Conservation (phyloP, 768 basidiomycete genomes). For the Tephrocybe sp. region DNA sequence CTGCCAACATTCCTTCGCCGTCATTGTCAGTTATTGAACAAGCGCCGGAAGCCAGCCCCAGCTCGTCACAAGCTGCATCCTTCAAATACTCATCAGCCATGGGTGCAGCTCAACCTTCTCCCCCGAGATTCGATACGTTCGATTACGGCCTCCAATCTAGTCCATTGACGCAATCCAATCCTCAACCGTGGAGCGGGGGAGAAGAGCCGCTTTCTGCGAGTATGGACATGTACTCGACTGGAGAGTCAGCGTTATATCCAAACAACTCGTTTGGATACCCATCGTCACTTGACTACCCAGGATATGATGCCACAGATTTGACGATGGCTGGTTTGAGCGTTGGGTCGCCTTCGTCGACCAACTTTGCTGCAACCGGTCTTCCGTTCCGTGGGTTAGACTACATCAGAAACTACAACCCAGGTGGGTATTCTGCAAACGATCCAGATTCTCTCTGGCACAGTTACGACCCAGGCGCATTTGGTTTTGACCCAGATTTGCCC, state of each 20-base stretch:
- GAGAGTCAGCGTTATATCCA: constrained; percentile 43
- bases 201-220: constrained; percentile 32
- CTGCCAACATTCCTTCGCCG: constrained; percentile 70
- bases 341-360: constrained; percentile 53
- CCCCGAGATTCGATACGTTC: constrained; percentile 53
- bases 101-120: constrained; percentile 51
- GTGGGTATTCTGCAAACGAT: constrained; percentile 44
- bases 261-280: constrained; percentile 44
- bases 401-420: constrained; percentile 72
- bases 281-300: constrained; percentile 38
- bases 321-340: constrained; percentile 46
- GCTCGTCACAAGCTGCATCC: constrained; percentile 40
- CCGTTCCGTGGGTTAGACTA: constrained; percentile 84
- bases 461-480: constrained; percentile 74
- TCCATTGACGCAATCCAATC: constrained; percentile 34
- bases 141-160: constrained; percentile 44
- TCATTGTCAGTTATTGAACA: constrained; percentile 50
- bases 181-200: constrained; percentile 45
- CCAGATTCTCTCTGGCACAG: constrained; percentile 56
- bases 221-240: constrained; percentile 43
- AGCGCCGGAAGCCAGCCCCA: constrained; percentile 55
- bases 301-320: constrained; percentile 40
- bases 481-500: constrained; percentile 73
- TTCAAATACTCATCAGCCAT: constrained; percentile 44
- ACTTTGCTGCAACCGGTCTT: constrained; percentile 69